Evolutionary conservation across 805 yeast genomes (phyloP), one percentile per base, ranked within the genome.

Genomic region (Candida montana): DNA sequence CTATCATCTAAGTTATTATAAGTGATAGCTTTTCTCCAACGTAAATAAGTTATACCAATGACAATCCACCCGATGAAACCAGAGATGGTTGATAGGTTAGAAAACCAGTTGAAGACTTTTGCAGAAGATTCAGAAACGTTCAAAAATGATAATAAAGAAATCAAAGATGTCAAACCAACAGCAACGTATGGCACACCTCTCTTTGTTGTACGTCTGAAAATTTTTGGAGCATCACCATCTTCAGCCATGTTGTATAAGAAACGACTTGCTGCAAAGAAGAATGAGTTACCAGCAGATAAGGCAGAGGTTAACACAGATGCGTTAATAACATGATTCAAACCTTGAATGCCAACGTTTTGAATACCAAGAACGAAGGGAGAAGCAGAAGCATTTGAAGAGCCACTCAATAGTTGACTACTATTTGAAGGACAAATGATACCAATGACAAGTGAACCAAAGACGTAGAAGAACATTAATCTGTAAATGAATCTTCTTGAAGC

Each of bases 401-500:
- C 80, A 7, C 89, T 76, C 2, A 63, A 55, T 43, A 81, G 64
- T 12, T 62, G 72, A 52, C 81, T 86, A 29, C 15, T n/a, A 48
- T 79, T 72, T 51, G 72, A 77, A 7, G 85, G 76, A 39, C 81
- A 71, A 10, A 83, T 69, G 46, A 81, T 73, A 24, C 90, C 89
- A 45, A 80, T 82, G 41, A 77, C 74, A 13, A 87, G 65, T 2
- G 85, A 74, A 17, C 89, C 84, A 10, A 79, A 68, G 37, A 83
- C 64, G 58, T 79, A 85, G 62, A 87, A 84, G 27, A 74, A 54
- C 12, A 65, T 65, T 54, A 74, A 68, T 51, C 95, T 71, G 54
- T 69, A 70, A 44, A 84, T 77, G 20, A 86, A 88, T 38, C 81
- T 79, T 51, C 76, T 79, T 65, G 80, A 85, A 1, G 95, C 95